phyloP scores from a whole-genome alignment of 2,329 filamentous ascomycete genomes.

The Fusarium goolgardi region DNA sequence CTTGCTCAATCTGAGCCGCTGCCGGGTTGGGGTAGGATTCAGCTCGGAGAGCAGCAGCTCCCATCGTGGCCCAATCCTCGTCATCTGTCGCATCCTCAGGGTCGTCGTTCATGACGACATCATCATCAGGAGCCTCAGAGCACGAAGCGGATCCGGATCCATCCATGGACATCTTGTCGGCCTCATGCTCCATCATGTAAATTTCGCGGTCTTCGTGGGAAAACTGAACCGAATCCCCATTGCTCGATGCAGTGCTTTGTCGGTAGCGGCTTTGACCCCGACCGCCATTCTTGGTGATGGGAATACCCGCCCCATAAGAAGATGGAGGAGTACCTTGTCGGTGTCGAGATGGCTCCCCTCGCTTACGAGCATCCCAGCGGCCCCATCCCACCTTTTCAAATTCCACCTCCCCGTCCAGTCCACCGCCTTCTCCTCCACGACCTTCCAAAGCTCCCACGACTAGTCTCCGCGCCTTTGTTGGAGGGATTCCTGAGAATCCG shows the following conservation, averaged over 20 bases:
- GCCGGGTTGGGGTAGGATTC: slow-evolving; percentile 69
- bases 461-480: slow-evolving; percentile 87
- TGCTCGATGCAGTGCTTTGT: slow-evolving; percentile 67
- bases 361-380: slow-evolving; percentile 87
- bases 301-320: slow-evolving; percentile 64
- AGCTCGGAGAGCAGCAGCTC: slow-evolving; percentile 82
- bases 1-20: slow-evolving; percentile 65
- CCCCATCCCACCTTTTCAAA: slow-evolving; percentile 99
- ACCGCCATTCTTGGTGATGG: slow-evolving; percentile 62
- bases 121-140: slow-evolving; percentile 77
- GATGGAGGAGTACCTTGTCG: slow-evolving; percentile 57
- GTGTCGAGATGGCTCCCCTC: slow-evolving; percentile 68
- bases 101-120: slow-evolving; percentile 76
- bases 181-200: slow-evolving; percentile 83
- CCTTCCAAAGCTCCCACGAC: slow-evolving; percentile 94
- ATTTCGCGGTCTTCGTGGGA: slow-evolving; percentile 74
- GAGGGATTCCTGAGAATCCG: slow-evolving; percentile 88
- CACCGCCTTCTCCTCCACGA: slow-evolving; percentile 72
- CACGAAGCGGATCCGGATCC: slow-evolving; percentile 77
- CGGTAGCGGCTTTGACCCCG: slow-evolving; percentile 62
- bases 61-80: slow-evolving; percentile 94
- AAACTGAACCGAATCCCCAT: slow-evolving; percentile 78
- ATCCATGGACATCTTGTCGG: slow-evolving; percentile 93
- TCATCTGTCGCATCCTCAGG: slow-evolving; percentile 91
- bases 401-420: slow-evolving; percentile 75